Evolutionary conservation across 768 basidiomycete species (phyloP), one percentile per base, ranked within the genome.

Genomic region (Lentinula aciculospora): DNA sequence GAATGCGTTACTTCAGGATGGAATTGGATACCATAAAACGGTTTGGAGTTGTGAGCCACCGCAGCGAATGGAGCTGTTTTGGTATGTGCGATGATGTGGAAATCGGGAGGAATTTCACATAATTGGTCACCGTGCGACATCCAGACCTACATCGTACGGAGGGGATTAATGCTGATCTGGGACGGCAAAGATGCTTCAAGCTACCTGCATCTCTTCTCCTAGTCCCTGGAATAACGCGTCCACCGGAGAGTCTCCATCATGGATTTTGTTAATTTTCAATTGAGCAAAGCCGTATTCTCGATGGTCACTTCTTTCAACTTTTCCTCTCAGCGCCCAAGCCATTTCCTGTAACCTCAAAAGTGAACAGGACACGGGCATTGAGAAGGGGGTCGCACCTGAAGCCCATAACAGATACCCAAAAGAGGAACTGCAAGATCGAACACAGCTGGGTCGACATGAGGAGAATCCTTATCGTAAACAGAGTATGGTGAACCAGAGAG

Each of bases 61-160:
- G 95, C 95, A 10, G 95, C 95, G 68, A 79, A 98, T 0, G 96
- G 96, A 0, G 96, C 94, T 1, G 87, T 88, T 17, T 80, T 72
- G 0, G 97, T 99, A 47, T 81, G 80, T 6, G 94, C 96, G 63
- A 98, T 92, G 63, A 89, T 82, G 66, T 91, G 86, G 73, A 97
- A 99, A 64, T 88, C 76, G 0, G 85, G 73, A 15, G 96, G 97
- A 2, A 89, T 81, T 49, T 79, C 82, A 27, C 85, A 88, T 32
- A 98, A 81, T 62, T 96, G 93, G 72, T 98, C 97, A 10, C 95
- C 94, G 68, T 99, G 97, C 17, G 96, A 98, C 97, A 98, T 98
- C 97, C 97, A 98, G 50, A 98, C 96, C 96, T 98, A 61, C 3
- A 56, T 36, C 39, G 21, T 9, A 13, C 21, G n/a, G 28, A 31